These are phyloP conservation scores for Petunia hybrid DNA, from an alignment of 305 asterid genomes.

Conservation along the genomic window DNA sequence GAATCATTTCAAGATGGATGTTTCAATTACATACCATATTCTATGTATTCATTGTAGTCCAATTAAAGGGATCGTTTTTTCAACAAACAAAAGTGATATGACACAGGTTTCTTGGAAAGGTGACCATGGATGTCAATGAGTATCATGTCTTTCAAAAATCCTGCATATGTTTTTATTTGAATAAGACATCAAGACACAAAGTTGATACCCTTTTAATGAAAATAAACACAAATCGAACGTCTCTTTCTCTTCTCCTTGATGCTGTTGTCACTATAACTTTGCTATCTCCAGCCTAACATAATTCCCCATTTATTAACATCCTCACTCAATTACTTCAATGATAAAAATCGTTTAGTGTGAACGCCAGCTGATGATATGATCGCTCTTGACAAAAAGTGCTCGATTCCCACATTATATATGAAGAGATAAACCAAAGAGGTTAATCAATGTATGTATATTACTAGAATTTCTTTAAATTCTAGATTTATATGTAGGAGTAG, in stretches of 20 bases:
- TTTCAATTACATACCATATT: not conserved
- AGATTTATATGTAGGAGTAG: no score
- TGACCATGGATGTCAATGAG: constrained; percentile 33
- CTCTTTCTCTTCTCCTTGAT: constrained; percentile 16
- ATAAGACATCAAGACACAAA: not conserved
- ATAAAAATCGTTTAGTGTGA: no score
- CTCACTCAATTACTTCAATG: not conserved
- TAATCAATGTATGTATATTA: no score
- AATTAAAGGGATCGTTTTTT: constrained; percentile 22
- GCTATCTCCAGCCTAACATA: not conserved
- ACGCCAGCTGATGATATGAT: no score
- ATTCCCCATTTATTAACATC: constrained; percentile 8
- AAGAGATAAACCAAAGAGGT: no score
- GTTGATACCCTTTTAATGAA: not conserved
- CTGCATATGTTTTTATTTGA: constrained; percentile 3
- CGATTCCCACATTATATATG: no score
- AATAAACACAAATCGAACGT: not conserved
- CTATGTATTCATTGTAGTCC: no score
- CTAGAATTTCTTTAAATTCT: no score
- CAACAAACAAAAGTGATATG: constrained; percentile 34
- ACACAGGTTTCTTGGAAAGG: constrained; percentile 39
- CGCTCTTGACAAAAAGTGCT: no score
- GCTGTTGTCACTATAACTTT: not conserved
- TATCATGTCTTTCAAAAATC: not conserved
- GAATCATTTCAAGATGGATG: not conserved